Conservation (phyloP, 805 yeast genomes). For the Metschnikowia henanensis region DNA sequence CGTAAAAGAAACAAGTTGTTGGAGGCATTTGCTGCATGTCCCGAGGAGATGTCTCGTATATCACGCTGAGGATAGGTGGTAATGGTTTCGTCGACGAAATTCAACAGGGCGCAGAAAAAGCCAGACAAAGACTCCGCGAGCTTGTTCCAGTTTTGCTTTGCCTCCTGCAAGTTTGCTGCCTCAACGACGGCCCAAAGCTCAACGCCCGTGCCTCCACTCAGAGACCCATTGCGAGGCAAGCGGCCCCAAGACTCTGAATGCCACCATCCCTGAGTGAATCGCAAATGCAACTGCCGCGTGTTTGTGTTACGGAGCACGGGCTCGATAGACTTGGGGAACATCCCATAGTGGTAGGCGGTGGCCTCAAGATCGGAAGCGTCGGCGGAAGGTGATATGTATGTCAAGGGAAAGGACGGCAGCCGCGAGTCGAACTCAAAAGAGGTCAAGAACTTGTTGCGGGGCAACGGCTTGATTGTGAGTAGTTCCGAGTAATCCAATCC, state of each 20-base stretch:
- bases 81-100: slow-evolving; percentile 76
- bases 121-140: slow-evolving; percentile 82
- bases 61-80: slow-evolving; percentile 65
- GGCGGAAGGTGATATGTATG: slow-evolving; percentile 18
- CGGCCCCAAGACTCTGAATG: slow-evolving; percentile 86
- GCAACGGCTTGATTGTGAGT: slow-evolving; percentile 65
- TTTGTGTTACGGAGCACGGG: slow-evolving; percentile 68
- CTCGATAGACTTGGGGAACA: slow-evolving; percentile 80
- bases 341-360: slow-evolving; percentile 49
- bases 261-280: slow-evolving; percentile 96
- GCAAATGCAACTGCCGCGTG: slow-evolving; percentile 73
- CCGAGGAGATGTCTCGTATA: slow-evolving; percentile 22
- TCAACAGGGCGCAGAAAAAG: slow-evolving; percentile 90
- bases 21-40: slow-evolving; percentile 21
- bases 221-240: slow-evolving; percentile 68
- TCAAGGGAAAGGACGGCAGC: slow-evolving; percentile 45
- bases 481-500: slow-evolving; percentile 51
- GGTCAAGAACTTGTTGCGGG: slow-evolving; percentile 67
- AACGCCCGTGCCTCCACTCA: slow-evolving; percentile 92
- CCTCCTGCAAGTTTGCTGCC: slow-evolving; percentile 53
- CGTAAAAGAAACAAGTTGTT: slow-evolving; percentile 58
- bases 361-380: slow-evolving; percentile 5
- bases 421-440: slow-evolving; percentile 68
- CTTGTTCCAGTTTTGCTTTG: slow-evolving; percentile 65
- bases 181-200: slow-evolving; percentile 89